Conservation (phyloP, 768 basidiomycete species). For the Boletus fagicola region DNA sequence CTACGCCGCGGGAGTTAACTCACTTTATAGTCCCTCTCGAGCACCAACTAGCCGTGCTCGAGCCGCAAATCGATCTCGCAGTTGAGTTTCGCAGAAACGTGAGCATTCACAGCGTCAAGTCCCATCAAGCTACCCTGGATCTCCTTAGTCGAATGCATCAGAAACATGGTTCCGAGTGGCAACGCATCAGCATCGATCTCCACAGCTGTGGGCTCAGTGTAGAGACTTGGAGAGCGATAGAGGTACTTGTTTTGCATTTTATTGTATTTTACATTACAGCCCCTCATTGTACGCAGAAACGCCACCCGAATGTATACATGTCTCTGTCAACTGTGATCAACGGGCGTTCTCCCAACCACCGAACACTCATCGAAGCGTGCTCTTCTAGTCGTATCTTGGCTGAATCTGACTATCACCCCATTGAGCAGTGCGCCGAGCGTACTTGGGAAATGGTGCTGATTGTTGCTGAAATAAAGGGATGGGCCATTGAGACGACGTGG, state of each 20-base stretch:
- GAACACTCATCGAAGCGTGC: slow-evolving; percentile 62
- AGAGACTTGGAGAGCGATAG: slow-evolving; percentile 69
- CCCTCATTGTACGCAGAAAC: slow-evolving; percentile 45
- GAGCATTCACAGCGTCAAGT: slow-evolving; percentile 86
- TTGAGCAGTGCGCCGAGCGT: slow-evolving; percentile 52
- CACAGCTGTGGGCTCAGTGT: slow-evolving; percentile 87
- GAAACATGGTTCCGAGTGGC: slow-evolving; percentile 58
- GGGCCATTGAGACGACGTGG: slow-evolving; percentile 69
- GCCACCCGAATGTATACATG: slow-evolving; percentile 75
- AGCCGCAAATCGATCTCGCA: slow-evolving; percentile 84
- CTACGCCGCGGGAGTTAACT: slow-evolving; percentile 56
- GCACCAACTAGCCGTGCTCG: slow-evolving; percentile 80
- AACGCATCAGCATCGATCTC: slow-evolving; percentile 75
- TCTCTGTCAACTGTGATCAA: slow-evolving; percentile 90
- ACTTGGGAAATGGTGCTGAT: slow-evolving; percentile 78
- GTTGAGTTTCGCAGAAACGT: slow-evolving; percentile 74
- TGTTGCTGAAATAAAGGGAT: slow-evolving; percentile 74
- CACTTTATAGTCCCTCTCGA: slow-evolving; percentile 74
- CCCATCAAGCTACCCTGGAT: slow-evolving; percentile 64
- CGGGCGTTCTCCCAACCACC: slow-evolving; percentile 60
- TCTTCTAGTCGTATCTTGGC: slow-evolving; percentile 68
- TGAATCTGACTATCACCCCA: slow-evolving; percentile 82
- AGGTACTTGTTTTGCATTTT: slow-evolving; percentile 46
- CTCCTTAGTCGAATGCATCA: slow-evolving; percentile 58
- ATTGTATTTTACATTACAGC: background rate